Percentiles rank a stretch among this genome's conserved stretches.
Evolutionary conservation across 2,329 filamentous ascomycete species (phyloP).

Genomic region (Fusarium sp.): DNA sequence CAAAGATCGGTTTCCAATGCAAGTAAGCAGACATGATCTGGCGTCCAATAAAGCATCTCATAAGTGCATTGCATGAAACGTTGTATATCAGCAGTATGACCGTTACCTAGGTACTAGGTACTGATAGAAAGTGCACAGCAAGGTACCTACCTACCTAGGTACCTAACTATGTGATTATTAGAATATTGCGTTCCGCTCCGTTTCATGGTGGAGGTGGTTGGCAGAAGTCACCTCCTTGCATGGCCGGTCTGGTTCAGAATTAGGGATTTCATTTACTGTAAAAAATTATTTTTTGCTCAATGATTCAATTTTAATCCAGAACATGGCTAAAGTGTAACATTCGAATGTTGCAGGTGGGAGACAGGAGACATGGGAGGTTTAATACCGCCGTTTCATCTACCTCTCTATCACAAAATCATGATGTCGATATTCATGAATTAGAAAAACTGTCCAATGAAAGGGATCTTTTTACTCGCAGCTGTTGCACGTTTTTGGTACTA

Average conservation of each 20-base stretch:
- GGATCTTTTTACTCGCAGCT: conserved; percentile 2
- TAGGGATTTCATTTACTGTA: conserved; percentile 5
- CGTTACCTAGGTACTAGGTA: no score
- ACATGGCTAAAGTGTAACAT: neutral
- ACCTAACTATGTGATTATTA: neutral
- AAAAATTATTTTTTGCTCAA: neutral
- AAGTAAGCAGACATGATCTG: conserved; percentile 14
- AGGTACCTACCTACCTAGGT: no score
- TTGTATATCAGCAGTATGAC: conserved; percentile 24
- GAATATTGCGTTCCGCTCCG: conserved; percentile 10
- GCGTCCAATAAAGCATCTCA: conserved; percentile 9
- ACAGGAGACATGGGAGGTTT: neutral
- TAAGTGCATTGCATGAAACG: conserved; percentile 28
- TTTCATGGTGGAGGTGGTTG: conserved; percentile 40
- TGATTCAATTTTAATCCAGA: neutral
- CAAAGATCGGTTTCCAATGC: neutral
- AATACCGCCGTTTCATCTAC: neutral
- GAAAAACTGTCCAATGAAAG: neutral
- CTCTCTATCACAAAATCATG: neutral
- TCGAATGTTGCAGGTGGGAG: neutral
- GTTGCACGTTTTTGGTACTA: conserved; percentile 30
- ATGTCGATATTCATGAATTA: neutral
- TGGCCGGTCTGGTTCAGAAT: conserved; percentile 2
- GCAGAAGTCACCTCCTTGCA: conserved; percentile 35
- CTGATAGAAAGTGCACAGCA: neutral